Base-by-base conservation (phyloP, 257 asterid species). In the Primulina huaijiensis region DNA sequence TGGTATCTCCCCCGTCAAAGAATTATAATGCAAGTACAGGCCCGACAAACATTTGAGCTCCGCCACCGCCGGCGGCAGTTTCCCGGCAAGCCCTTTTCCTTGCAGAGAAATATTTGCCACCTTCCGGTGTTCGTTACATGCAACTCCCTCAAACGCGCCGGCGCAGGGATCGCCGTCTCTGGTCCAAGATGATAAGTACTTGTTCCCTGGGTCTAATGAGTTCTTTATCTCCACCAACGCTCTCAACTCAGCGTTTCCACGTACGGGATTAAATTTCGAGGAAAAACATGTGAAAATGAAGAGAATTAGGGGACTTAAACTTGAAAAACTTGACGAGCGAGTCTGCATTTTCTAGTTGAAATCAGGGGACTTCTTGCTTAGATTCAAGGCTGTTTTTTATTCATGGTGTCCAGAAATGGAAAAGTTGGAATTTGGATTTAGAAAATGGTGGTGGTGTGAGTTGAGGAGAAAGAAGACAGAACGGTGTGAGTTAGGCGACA, bases 211-310 rank as follows among this genome's bases (percentile, higher is more conserved):
- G 84, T 94, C 97, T 65, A 94, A 34, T 31, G 89, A 82, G 4
- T 90, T 69, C 79, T 89, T 94, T 21, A 94, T 83, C 6, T 84
- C 95, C 93, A 91, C 89, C 56, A 94, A 66, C 31, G 97, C 97
- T 74, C 87, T 80, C 70, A 94, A 30, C 80, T 94, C 99, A 2
- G 92, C 76, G 35, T 86, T 90, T 46, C 84, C 96, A n/a, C 10
- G 19, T n/a, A 56, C 68, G 17, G 78, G 70, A 12, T 21, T 72
- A 23, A 31, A 16, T 50, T 6, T 68, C 74, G 71, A 76, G 56
- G 60, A 65, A 68, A 76, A 77, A 67, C 78, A 70, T 70, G 80
- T 73, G 29, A 86, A 50, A 27, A 65, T 52, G 59, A 71, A 12
- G 71, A 79, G 31, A 20, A 27, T 27, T 3, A 85, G 31, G 60